These are phyloP conservation scores for Kwoniella botswanensis DNA, from an alignment of 768 basidiomycete species.

Conservation along the genomic window DNA sequence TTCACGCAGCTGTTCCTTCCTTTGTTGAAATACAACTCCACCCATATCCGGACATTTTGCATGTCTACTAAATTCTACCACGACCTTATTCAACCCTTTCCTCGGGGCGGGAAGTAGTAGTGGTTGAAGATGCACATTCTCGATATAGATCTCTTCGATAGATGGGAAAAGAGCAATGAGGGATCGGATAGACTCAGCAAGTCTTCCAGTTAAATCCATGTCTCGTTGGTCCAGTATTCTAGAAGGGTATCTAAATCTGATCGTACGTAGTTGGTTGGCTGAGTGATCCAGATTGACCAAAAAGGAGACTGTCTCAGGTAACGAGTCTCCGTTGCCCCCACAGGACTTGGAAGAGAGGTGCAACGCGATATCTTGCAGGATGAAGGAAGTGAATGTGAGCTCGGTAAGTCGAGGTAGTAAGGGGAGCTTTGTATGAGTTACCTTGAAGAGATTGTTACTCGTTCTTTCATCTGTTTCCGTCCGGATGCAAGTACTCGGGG, in stretches of 20 bases:
- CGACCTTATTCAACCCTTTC: background rate
- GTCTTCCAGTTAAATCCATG: background rate
- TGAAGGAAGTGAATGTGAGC: background rate
- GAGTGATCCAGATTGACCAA: background rate
- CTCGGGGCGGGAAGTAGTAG: background rate
- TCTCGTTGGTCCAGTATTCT: background rate
- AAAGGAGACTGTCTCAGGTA: background rate
- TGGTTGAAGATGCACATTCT: slow-evolving; percentile 12
- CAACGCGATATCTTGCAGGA: background rate
- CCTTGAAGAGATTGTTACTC: background rate
- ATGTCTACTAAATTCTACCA: background rate
- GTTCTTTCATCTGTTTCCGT: background rate
- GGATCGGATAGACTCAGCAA: background rate
- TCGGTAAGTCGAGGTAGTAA: background rate
- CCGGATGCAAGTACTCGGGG: too few species aligned
- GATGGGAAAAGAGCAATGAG: background rate
- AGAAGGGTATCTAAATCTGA: background rate
- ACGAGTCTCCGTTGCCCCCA: background rate
- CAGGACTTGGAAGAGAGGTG: background rate
- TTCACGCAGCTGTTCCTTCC: background rate
- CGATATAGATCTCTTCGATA: background rate
- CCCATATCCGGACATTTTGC: slow-evolving; percentile 7
- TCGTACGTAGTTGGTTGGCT: background rate
- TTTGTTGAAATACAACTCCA: background rate
- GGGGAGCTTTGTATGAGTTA: background rate